phyloP scores from a whole-genome alignment of 1,284 basidiomycete species.

The Boletellus dicymbophilus region DNA sequence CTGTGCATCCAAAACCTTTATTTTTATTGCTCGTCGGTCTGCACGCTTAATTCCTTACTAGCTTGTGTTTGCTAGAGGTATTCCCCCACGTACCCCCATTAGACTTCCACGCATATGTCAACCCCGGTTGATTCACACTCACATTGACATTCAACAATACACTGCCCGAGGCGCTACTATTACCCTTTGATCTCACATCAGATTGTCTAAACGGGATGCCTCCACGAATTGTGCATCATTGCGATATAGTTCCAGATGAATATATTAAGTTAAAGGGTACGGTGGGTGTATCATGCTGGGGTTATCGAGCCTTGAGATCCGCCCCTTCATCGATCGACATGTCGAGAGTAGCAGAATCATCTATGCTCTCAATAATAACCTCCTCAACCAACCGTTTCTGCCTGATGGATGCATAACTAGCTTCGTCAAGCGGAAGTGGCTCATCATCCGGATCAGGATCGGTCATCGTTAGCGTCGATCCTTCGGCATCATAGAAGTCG shows the following conservation, averaged over 20 bases:
- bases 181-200: background rate
- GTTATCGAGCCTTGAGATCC: constrained; percentile 12
- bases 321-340: constrained; percentile 1
- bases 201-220: background rate
- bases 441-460: constrained; percentile 34
- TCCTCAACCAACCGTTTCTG: background rate
- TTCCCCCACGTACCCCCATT: too few relatives aligned
- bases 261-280: constrained; percentile 2
- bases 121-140: too few relatives aligned
- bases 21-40: too few relatives aligned
- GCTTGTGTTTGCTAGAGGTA: background rate
- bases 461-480: constrained; percentile 33
- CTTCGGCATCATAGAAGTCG: constrained; percentile 73
- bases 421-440: constrained; percentile 18
- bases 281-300: background rate
- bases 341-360: background rate
- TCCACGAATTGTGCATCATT: too few relatives aligned
- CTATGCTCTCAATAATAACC: background rate
- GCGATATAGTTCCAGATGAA: background rate
- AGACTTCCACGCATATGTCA: too few relatives aligned
- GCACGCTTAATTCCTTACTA: background rate
- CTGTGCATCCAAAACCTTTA: constrained; percentile 31
- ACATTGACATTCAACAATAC: too few relatives aligned
- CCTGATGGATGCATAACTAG: background rate
- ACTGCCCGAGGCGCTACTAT: too few relatives aligned